Conservation (phyloP, 2,329 filamentous ascomycete species). For the Metarhizium humberi region DNA sequence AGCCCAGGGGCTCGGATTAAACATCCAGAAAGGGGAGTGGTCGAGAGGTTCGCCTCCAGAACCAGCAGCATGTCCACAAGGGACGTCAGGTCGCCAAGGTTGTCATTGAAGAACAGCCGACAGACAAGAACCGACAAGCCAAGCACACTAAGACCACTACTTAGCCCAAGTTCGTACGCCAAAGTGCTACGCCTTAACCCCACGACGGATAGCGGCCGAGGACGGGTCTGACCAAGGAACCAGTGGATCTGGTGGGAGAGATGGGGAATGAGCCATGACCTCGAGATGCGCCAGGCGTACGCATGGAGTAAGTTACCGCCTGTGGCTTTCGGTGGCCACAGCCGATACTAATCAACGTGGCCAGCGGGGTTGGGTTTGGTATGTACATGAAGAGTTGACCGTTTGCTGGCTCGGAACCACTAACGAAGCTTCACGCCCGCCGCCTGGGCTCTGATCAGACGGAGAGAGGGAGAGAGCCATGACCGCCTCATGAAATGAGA, state of each 20-base stretch:
- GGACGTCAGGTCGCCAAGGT: conserved; percentile 3
- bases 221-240: conserved; percentile 7
- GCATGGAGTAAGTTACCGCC: not conserved
- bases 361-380: not conserved
- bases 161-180: not conserved
- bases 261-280: conserved; percentile 3
- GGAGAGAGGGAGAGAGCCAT: not conserved
- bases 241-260: conserved; percentile 6
- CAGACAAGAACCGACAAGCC: not conserved
- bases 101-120: conserved; percentile 2
- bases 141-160: not conserved
- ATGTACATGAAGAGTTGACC: not conserved
- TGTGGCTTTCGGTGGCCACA: not conserved
- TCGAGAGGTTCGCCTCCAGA: conserved; percentile 20
- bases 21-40: conserved; percentile 30
- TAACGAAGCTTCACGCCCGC: not conserved
- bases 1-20: conserved; percentile 25
- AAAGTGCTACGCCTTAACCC: not conserved
- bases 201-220: conserved; percentile 6
- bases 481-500: not conserved
- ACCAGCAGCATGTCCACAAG: conserved; percentile 7
- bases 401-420: not conserved
- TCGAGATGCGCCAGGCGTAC: not conserved
- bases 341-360: not conserved
- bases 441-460: not conserved